Percentiles rank a stretch among this genome's conserved stretches.
Evolutionary conservation across 257 asterid genomes (phyloP).

Genomic region (Penstemon barbatus): DNA sequence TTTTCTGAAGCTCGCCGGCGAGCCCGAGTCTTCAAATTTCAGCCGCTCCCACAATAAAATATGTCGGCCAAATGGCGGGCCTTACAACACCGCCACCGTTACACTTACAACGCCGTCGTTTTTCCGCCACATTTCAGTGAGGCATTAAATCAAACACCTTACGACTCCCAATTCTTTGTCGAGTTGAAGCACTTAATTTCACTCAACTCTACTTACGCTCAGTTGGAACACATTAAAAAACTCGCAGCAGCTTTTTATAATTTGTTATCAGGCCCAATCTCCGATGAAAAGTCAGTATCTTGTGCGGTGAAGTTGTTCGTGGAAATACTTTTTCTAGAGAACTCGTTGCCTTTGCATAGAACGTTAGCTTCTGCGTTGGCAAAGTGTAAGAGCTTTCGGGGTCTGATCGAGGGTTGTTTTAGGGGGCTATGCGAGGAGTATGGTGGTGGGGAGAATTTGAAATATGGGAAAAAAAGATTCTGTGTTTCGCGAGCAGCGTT

Average conservation of each 20-base stretch:
- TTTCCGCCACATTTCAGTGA: constrained; percentile 66
- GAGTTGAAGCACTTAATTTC: constrained; percentile 59
- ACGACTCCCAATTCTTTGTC: constrained; percentile 41
- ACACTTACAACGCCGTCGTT: constrained; percentile 70
- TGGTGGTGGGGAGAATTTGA: constrained; percentile 45
- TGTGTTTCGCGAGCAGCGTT: constrained; percentile 85
- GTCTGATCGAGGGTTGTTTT: constrained; percentile 51
- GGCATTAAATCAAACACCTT: constrained; percentile 61
- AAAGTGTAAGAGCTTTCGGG: constrained; percentile 56
- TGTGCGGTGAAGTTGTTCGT: constrained; percentile 57
- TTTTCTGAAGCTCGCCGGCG: constrained; percentile 16
- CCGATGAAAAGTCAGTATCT: constrained; percentile 42
- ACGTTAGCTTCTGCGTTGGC: constrained; percentile 71
- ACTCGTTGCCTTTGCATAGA: constrained; percentile 79
- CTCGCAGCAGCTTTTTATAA: constrained; percentile 56
- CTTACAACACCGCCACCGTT: constrained; percentile 95
- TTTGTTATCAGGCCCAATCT: constrained; percentile 47
- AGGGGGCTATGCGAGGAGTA: constrained; percentile 70
- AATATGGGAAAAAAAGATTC: constrained; percentile 68
- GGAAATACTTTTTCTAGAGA: constrained; percentile 77
- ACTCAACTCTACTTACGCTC: constrained; percentile 80
- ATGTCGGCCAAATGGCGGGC: constrained; percentile 98
- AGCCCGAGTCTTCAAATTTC: background rate
- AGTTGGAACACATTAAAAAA: constrained; percentile 74
- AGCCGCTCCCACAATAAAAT: constrained; percentile 5